Conservation (phyloP, 1,284 basidiomycete genomes). For the Agroathelia rolfsii region DNA sequence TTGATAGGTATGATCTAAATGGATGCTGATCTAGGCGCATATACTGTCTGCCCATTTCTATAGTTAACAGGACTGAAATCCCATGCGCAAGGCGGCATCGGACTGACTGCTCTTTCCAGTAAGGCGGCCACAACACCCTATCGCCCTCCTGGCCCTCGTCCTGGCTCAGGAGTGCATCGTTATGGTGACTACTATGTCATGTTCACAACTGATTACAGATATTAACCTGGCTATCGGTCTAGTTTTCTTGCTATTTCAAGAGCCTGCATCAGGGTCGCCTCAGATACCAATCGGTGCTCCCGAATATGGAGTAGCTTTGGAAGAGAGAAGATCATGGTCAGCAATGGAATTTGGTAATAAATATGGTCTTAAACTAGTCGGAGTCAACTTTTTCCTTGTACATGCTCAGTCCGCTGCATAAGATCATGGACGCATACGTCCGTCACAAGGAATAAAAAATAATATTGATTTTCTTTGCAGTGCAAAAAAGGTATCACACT, state of each 20-base stretch:
- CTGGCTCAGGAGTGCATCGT: constrained; percentile 45
- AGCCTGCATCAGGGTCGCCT: constrained; percentile 33
- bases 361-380: constrained; percentile 47
- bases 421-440: too few relatives aligned
- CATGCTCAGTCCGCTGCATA: too few relatives aligned
- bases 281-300: constrained; percentile 33
- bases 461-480: too few relatives aligned
- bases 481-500: too few relatives aligned
- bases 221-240: constrained; percentile 3
- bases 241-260: constrained; percentile 55
- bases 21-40: not conserved
- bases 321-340: constrained; percentile 45
- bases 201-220: too few relatives aligned
- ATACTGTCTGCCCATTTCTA: not conserved
- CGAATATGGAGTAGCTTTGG: constrained; percentile 35
- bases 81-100: constrained; percentile 25
- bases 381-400: constrained; percentile 41
- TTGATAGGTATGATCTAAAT: too few relatives aligned
- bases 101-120: constrained; percentile 31
- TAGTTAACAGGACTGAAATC: constrained; percentile 50
- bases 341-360: constrained; percentile 40
- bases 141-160: constrained; percentile 45
- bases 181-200: constrained; percentile 39
- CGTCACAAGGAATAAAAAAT: too few relatives aligned
- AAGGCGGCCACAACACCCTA: constrained; percentile 45